Evolutionary conservation across 2,329 filamentous ascomycete species (phyloP).

Genomic region (Raffaelea albimanens): DNA sequence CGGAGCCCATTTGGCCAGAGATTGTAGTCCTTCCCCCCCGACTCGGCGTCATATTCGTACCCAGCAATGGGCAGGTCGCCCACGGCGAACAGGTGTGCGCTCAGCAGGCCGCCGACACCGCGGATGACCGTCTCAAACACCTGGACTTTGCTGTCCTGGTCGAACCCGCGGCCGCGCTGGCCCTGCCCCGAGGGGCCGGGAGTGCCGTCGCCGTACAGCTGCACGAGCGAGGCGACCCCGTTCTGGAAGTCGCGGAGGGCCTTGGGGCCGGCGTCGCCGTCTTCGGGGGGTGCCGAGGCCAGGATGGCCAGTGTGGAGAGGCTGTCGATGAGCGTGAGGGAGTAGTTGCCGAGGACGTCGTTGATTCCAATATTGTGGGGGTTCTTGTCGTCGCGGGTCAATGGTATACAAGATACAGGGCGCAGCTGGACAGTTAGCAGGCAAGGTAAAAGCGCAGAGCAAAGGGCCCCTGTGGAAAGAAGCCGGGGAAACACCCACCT

Average conservation of each 20-base stretch:
- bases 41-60: constrained; percentile 44
- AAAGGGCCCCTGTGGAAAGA: neutral
- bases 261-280: constrained; percentile 43
- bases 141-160: constrained; percentile 95
- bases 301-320: constrained; percentile 89
- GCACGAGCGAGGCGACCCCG: constrained; percentile 65
- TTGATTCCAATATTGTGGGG: constrained; percentile 79
- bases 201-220: constrained; percentile 79
- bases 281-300: constrained; percentile 59
- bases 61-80: constrained; percentile 78
- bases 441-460: constrained; percentile 10
- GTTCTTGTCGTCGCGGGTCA: constrained; percentile 75
- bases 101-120: constrained; percentile 81
- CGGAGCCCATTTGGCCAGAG: constrained; percentile 66
- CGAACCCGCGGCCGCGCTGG: constrained; percentile 68
- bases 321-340: constrained; percentile 88
- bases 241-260: constrained; percentile 70
- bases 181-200: constrained; percentile 60
- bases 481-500: constrained; percentile 35
- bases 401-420: constrained; percentile 72
- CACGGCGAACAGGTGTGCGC: constrained; percentile 85
- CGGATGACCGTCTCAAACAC: constrained; percentile 97
- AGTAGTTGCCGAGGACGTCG: constrained; percentile 95
- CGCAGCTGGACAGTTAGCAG: constrained; percentile 48
- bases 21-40: constrained; percentile 29